Percentiles rank a stretch among this genome's conserved stretches.
These are phyloP conservation scores for Voacanga thouarsii DNA, from an alignment of 257 asterid genomes.

Conservation along the genomic window DNA sequence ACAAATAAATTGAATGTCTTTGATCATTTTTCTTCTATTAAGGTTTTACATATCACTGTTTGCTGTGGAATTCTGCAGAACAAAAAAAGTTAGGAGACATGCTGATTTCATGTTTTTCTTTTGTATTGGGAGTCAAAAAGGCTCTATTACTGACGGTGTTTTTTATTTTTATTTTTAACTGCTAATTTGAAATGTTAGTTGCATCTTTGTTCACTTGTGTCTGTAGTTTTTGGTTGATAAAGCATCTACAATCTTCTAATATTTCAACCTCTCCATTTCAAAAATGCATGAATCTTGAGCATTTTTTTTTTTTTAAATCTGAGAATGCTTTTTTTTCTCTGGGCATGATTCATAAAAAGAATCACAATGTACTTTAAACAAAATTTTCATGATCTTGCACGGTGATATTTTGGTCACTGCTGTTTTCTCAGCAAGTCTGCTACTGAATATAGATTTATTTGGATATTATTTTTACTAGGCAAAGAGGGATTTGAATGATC, in stretches of 20 bases:
- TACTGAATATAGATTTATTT: neutral
- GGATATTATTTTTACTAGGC: constrained; percentile 51
- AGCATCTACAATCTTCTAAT: neutral
- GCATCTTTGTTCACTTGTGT: neutral
- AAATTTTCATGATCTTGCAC: neutral
- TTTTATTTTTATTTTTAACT: neutral
- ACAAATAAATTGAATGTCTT: neutral
- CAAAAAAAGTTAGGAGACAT: neutral
- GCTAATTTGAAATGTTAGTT: neutral
- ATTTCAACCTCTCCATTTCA: neutral
- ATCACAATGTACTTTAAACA: neutral
- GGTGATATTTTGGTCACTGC: neutral
- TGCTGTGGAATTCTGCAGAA: neutral
- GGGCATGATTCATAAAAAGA: neutral
- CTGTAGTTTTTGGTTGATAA: neutral
- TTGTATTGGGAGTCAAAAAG: neutral
- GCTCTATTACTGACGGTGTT: neutral
- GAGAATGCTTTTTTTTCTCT: neutral
- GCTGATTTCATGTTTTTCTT: neutral
- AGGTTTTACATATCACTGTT: neutral
- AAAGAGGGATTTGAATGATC: constrained; percentile 84
- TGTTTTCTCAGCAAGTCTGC: constrained; percentile 11
- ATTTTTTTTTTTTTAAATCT: neutral
- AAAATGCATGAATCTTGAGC: neutral
- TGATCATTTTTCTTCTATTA: neutral